phyloP scores from a whole-genome alignment of 495 filamentous ascomycete species.

The Neurospora discreta region DNA sequence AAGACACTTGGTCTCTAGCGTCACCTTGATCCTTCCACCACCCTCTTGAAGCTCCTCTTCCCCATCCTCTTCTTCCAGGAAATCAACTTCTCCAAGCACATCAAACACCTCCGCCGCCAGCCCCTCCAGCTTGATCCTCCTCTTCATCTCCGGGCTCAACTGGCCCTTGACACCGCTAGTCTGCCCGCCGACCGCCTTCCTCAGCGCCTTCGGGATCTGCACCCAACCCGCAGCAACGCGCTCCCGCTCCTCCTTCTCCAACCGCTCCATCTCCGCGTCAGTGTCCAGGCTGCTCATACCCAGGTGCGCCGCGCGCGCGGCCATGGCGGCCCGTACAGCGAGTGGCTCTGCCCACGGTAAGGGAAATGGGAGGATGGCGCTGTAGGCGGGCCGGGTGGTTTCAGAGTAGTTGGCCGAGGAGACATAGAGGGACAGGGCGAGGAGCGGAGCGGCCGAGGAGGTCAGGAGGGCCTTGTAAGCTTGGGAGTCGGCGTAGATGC shows the following conservation, averaged over 20 bases:
- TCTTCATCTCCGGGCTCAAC: constrained; percentile 36
- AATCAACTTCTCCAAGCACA: constrained; percentile 53
- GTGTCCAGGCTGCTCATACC: constrained; percentile 46
- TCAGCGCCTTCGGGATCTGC: constrained; percentile 16
- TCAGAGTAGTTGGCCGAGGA: constrained; percentile 72
- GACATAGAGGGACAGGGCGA: constrained; percentile 78
- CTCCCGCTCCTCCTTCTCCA: constrained; percentile 17
- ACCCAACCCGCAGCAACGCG: constrained; percentile 21
- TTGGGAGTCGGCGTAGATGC: constrained; percentile 54
- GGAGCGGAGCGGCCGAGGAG: constrained; percentile 50
- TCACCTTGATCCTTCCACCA: constrained; percentile 4
- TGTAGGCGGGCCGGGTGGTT: constrained; percentile 65
- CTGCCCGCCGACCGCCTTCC: constrained; percentile 9
- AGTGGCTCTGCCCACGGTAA: constrained; percentile 71
- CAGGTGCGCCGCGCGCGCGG: constrained; percentile 59
- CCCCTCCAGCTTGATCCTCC: constrained; percentile 57
- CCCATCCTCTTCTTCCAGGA: constrained; percentile 29
- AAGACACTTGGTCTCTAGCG: constrained; percentile 66
- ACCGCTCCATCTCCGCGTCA: constrained; percentile 22
- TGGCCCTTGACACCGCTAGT: constrained; percentile 5
- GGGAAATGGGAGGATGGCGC: constrained; percentile 66
- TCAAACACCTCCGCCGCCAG: constrained; percentile 57
- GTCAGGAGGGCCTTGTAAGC: constrained; percentile 60
- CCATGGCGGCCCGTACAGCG: constrained; percentile 52
- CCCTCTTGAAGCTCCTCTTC: neutral